A percentile compares a stretch with the other conserved stretches of the same genome.
These are phyloP conservation scores for Eucalyptus sp. DNA, from an alignment of 345 rosid species.

Conservation along the genomic window DNA sequence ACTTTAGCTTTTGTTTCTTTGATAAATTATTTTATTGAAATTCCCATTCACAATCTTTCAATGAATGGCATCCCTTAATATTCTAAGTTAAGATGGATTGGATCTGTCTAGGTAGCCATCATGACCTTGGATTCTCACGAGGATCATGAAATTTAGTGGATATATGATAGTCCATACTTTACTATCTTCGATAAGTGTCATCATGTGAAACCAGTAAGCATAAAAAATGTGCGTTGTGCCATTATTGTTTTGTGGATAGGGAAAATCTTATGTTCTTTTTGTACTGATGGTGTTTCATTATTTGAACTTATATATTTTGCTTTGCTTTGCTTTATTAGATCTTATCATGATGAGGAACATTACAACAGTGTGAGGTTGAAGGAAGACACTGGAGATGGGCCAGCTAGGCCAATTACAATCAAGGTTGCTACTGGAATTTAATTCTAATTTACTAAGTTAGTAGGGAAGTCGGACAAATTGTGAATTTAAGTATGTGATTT, in stretches of 20 bases:
- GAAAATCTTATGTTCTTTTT: neutral
- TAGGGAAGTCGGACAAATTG: neutral
- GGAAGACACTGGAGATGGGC: conserved; percentile 66
- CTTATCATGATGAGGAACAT: conserved; percentile 94
- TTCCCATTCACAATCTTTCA: neutral
- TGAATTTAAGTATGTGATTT: neutral
- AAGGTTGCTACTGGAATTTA: conserved; percentile 33
- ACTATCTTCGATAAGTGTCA: neutral
- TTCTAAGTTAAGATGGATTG: no score
- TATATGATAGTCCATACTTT: neutral
- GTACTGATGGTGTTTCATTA: neutral
- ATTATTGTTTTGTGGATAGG: neutral
- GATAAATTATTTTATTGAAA: neutral
- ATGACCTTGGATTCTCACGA: neutral
- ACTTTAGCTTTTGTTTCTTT: neutral
- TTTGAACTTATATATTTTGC: neutral
- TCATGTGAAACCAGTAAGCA: neutral
- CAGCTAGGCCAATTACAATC: conserved; percentile 61
- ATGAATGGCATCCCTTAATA: neutral
- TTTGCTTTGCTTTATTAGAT: conserved; percentile 26
- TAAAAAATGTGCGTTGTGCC: neutral
- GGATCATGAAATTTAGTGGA: neutral
- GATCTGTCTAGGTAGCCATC: neutral
- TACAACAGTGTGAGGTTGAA: conserved; percentile 71
- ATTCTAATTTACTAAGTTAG: neutral